Evolutionary conservation across 345 rosid species (phyloP).

Genomic region (Mangifera indica): DNA sequence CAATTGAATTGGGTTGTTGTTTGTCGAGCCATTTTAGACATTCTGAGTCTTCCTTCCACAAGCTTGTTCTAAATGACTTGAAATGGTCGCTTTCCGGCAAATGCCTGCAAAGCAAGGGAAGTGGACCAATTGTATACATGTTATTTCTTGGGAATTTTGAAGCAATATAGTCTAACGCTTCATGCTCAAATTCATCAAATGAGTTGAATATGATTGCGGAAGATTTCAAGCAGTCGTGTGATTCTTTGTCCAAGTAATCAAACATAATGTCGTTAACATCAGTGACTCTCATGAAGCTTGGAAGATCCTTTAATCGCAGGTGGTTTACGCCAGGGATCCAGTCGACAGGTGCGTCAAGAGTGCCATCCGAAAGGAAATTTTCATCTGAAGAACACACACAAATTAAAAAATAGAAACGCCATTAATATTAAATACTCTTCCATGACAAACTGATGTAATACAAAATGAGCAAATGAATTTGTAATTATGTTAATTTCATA

Average conservation of each 20-base stretch:
- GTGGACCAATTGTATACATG: constrained; percentile 36
- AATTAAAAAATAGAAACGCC: neutral
- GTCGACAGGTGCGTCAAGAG: constrained; percentile 29
- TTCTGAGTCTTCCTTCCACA: constrained; percentile 33
- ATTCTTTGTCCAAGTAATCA: constrained; percentile 13
- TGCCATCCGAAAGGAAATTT: constrained; percentile 26
- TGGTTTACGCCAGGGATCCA: constrained; percentile 43
- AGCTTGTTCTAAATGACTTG: constrained; percentile 21
- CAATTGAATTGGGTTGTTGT: constrained; percentile 23
- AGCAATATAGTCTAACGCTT: constrained; percentile 29
- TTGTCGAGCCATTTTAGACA: constrained; percentile 33
- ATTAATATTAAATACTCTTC: no score
- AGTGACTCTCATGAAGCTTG: constrained; percentile 29
- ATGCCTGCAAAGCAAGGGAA: constrained; percentile 31
- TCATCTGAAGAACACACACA: constrained; percentile 27
- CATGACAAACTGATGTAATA: no score
- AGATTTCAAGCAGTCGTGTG: constrained; percentile 26
- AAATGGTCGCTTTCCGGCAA: constrained; percentile 1
- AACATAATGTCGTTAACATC: constrained; percentile 33
- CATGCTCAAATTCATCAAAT: constrained; percentile 37
- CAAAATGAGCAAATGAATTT: no score
- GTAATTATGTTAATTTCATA: no score
- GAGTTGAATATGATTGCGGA: constrained; percentile 41
- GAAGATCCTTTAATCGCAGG: constrained; percentile 40
- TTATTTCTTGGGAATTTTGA: constrained; percentile 16